Evolutionary conservation across 140 eudicot genomes (phyloP).

Genomic region (Bidens hawaiensis): DNA sequence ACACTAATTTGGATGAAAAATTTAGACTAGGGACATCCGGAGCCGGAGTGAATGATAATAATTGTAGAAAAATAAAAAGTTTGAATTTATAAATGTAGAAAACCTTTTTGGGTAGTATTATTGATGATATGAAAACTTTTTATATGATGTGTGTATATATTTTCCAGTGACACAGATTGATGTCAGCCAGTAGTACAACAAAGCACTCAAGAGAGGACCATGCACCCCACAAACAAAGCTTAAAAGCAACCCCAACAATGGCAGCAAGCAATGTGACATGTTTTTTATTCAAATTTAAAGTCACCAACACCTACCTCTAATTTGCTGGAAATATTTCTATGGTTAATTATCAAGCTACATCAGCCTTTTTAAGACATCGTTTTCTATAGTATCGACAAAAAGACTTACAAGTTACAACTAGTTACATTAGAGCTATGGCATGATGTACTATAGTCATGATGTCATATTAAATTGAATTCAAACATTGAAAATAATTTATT

Average conservation of each 20-base stretch:
- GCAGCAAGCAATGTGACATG: slow-evolving; percentile 33
- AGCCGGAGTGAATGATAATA: background rate
- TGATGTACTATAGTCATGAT: too few relatives aligned
- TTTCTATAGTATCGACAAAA: background rate
- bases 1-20: background rate
- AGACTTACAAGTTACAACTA: background rate
- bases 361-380: background rate
- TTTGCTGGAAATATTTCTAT: slow-evolving; percentile 14
- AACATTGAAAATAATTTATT: background rate
- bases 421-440: background rate
- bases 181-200: slow-evolving; percentile 24
- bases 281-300: slow-evolving; percentile 14
- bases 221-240: slow-evolving; percentile 29
- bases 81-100: background rate
- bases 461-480: background rate
- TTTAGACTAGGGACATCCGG: background rate
- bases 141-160: slow-evolving; percentile 11
- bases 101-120: background rate
- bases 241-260: slow-evolving; percentile 34
- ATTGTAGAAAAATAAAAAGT: background rate
- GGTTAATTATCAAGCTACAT: slow-evolving; percentile 14
- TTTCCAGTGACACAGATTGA: slow-evolving; percentile 21
- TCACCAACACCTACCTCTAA: slow-evolving; percentile 18
- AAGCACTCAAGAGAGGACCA: slow-evolving; percentile 24
- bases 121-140: slow-evolving; percentile 16